Evolutionary conservation across 164 flowering plant genomes (phyloP).

Genomic region (Macadamia integrifolia): DNA sequence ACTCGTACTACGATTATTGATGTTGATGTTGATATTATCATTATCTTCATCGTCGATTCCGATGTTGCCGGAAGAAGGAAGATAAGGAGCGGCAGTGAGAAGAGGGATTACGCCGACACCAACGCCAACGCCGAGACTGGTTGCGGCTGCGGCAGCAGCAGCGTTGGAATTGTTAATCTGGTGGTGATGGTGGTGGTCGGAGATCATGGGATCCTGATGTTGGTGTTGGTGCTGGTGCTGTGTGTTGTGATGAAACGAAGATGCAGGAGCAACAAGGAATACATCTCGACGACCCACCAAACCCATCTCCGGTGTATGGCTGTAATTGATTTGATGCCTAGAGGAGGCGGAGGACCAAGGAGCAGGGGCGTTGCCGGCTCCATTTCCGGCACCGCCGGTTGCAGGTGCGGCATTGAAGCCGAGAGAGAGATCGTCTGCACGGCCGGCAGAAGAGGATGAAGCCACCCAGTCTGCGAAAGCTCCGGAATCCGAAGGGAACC

Average conservation of each 20-base stretch:
- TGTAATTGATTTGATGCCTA: slow-evolving; percentile 34
- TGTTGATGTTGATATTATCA: neutral
- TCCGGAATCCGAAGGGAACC: slow-evolving; percentile 55
- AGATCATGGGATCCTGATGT: slow-evolving; percentile 6
- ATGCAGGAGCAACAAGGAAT: slow-evolving; percentile 62
- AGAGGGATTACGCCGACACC: slow-evolving; percentile 65
- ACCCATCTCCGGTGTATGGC: slow-evolving; percentile 53
- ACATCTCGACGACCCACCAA: slow-evolving; percentile 69
- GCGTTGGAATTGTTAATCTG: neutral
- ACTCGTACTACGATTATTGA: neutral
- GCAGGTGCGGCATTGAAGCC: slow-evolving; percentile 64
- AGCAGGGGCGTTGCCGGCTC: slow-evolving; percentile 11
- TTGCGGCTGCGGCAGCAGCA: neutral
- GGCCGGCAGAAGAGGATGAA: slow-evolving; percentile 44
- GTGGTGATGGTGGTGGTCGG: neutral
- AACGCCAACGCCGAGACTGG: slow-evolving; percentile 24
- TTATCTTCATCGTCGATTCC: slow-evolving; percentile 18
- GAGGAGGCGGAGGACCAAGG: slow-evolving; percentile 12
- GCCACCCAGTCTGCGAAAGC: slow-evolving; percentile 82
- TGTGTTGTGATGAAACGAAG: slow-evolving; percentile 40
- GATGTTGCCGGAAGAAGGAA: slow-evolving; percentile 3
- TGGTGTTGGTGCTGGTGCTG: neutral
- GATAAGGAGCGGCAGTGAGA: slow-evolving; percentile 39
- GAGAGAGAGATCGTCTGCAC: slow-evolving; percentile 64
- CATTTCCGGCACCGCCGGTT: slow-evolving; percentile 10